These are phyloP conservation scores for Cordyceps militaris DNA, from an alignment of 2,329 filamentous ascomycete species.

Conservation along the genomic window DNA sequence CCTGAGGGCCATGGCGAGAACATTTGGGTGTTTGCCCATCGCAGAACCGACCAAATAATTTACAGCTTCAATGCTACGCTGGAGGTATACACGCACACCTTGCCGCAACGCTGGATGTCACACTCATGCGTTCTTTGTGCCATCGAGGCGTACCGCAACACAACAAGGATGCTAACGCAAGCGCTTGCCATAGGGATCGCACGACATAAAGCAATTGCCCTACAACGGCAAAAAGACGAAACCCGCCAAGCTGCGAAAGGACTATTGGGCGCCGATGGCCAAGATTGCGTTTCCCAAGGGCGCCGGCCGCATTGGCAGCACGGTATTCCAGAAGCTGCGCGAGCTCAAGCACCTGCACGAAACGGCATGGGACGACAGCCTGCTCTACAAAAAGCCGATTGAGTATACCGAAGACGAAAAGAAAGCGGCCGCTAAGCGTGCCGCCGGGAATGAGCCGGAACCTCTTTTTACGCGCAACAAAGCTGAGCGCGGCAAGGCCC, in stretches of 20 bases:
- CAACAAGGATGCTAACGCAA: not conserved
- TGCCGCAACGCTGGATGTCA: not conserved
- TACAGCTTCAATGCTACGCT: conserved; percentile 43
- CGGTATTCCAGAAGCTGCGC: conserved; percentile 55
- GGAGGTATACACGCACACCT: conserved; percentile 31
- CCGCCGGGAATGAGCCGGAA: conserved; percentile 24
- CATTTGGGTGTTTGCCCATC: conserved; percentile 49
- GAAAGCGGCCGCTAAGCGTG: conserved; percentile 23
- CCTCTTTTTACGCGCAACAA: conserved; percentile 30
- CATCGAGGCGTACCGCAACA: not conserved
- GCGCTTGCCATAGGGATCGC: conserved; percentile 28
- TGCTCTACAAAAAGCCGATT: conserved; percentile 33
- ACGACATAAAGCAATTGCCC: conserved; percentile 49
- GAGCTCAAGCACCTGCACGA: conserved; percentile 59
- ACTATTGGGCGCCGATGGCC: conserved; percentile 59
- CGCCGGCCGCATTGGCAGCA: conserved; percentile 47
- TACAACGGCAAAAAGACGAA: conserved; percentile 63
- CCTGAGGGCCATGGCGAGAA: conserved; percentile 46
- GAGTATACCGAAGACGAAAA: conserved; percentile 29
- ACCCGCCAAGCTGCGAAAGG: conserved; percentile 56
- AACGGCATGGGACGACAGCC: conserved; percentile 48
- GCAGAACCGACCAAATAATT: conserved; percentile 43
- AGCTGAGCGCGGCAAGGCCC: conserved; percentile 40
- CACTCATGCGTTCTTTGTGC: not conserved
- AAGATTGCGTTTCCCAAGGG: conserved; percentile 50